Conservation (phyloP, 768 basidiomycete genomes). For the Suillus paluster region DNA sequence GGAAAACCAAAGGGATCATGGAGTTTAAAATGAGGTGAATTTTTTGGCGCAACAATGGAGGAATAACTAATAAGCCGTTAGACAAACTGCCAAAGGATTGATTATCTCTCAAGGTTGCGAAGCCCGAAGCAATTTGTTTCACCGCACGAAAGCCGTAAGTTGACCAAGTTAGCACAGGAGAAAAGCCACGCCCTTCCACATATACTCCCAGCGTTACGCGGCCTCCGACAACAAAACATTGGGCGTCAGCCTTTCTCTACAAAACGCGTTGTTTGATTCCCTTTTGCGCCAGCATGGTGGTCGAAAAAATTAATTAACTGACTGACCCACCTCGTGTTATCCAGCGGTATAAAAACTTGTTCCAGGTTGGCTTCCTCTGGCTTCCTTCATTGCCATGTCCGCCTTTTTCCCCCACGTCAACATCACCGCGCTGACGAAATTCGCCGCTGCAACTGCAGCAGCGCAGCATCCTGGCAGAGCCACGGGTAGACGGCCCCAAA, state of each 20-base stretch:
- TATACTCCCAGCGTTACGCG: conserved; percentile 4
- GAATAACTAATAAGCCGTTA: background rate
- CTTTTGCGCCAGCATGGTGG: conserved; percentile 2
- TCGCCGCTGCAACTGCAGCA: conserved; percentile 28
- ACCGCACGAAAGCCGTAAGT: conserved; percentile 2
- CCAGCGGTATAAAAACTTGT: conserved; percentile 7
- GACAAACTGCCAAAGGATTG: background rate
- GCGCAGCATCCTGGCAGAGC: conserved; percentile 22
- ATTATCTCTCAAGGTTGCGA: background rate
- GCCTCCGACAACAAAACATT: conserved; percentile 5
- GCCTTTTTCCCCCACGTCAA: conserved; percentile 33
- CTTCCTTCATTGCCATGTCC: conserved; percentile 13
- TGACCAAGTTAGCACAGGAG: conserved; percentile 9
- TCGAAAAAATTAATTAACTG: conserved; percentile 1
- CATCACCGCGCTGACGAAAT: conserved; percentile 28
- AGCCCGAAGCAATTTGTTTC: background rate
- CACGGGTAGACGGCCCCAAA: conserved; percentile 12
- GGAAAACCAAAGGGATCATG: background rate
- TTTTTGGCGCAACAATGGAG: background rate
- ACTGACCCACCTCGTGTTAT: conserved; percentile 14
- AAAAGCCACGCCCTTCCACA: conserved; percentile 5
- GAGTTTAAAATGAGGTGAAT: conserved; percentile 3
- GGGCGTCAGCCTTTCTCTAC: conserved; percentile 3
- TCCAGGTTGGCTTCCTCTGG: conserved; percentile 1
- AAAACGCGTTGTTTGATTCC: conserved; percentile 3